A percentile compares a stretch with the other conserved stretches of the same genome.
These are phyloP conservation scores for Esteya vermicola DNA, from an alignment of 2,329 filamentous ascomycete species.

Conservation along the genomic window DNA sequence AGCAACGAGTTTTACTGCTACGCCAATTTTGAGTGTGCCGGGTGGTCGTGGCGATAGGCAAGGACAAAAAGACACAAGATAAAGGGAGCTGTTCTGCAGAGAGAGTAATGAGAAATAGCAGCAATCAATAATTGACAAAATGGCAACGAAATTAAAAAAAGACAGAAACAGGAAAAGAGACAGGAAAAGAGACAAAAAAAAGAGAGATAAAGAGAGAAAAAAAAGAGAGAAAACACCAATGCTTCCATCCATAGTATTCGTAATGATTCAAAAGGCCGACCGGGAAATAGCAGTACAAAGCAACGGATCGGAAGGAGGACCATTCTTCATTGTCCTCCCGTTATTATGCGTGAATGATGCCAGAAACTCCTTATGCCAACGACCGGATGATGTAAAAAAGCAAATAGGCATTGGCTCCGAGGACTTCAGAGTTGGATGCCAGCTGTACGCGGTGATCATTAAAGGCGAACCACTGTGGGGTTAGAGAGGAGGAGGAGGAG, in stretches of 20 bases:
- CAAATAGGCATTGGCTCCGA: slow-evolving; percentile 76
- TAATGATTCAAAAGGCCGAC: no score
- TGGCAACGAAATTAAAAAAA: no score
- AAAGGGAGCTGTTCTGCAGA: not conserved
- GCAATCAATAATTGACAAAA: no score
- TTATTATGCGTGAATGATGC: no score
- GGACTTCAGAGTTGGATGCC: slow-evolving; percentile 70
- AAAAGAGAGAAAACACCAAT: not conserved
- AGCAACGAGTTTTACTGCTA: slow-evolving; percentile 76
- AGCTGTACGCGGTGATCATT: slow-evolving; percentile 88
- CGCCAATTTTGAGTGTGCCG: slow-evolving; percentile 56
- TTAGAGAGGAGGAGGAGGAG: slow-evolving; percentile 1
- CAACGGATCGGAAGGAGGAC: no score
- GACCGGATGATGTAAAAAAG: slow-evolving; percentile 71
- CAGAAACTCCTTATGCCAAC: slow-evolving; percentile 23
- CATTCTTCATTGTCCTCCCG: no score
- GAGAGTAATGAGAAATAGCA: not conserved
- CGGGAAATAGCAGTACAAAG: not conserved
- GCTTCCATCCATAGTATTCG: not conserved
- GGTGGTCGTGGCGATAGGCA: slow-evolving; percentile 29
- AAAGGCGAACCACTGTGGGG: slow-evolving; percentile 73
- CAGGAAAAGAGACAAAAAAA: no score
- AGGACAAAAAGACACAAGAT: not conserved
- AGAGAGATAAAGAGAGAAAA: not conserved
- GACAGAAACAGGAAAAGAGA: not conserved